phyloP scores from a whole-genome alignment of 345 rosid genomes.

The Dipteronia sinensis region DNA sequence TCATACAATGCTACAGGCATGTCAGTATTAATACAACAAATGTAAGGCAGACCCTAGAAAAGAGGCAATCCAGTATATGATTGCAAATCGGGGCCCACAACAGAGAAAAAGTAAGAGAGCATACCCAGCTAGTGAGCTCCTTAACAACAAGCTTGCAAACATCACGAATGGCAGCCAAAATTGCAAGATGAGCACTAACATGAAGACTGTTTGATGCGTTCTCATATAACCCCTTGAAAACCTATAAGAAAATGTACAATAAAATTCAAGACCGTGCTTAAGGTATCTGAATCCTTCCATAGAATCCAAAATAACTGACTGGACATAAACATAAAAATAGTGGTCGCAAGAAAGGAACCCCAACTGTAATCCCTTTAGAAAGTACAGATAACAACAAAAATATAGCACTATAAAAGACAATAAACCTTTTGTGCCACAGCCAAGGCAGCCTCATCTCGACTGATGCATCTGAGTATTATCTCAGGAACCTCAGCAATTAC shows the following conservation, averaged over 20 bases:
- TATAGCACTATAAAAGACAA: not conserved
- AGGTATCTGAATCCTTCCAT: not conserved
- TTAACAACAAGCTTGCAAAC: constrained; percentile 92
- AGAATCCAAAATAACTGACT: not conserved
- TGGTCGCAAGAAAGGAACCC: not conserved
- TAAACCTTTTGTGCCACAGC: constrained; percentile 93
- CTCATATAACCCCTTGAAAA: constrained; percentile 88
- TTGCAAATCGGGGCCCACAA: constrained; percentile 1
- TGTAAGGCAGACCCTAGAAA: not conserved
- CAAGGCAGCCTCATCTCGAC: constrained; percentile 95
- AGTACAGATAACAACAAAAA: not conserved
- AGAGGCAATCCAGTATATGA: not conserved
- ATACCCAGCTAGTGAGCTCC: constrained; percentile 99
- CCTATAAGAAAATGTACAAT: constrained; percentile 40
- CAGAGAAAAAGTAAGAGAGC: constrained; percentile 20
- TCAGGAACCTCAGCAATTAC: constrained; percentile 90
- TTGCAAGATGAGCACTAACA: constrained; percentile 76
- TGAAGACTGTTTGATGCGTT: constrained; percentile 75
- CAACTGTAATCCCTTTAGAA: not conserved
- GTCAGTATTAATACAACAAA: not conserved
- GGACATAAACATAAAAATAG: not conserved
- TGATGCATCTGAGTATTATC: constrained; percentile 86
- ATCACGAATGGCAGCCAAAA: constrained; percentile 89
- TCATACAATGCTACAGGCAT: not conserved
- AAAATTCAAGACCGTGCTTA: not conserved